phyloP scores from a whole-genome alignment of 2,329 filamentous ascomycete genomes.

The Diaporthe humulicola region DNA sequence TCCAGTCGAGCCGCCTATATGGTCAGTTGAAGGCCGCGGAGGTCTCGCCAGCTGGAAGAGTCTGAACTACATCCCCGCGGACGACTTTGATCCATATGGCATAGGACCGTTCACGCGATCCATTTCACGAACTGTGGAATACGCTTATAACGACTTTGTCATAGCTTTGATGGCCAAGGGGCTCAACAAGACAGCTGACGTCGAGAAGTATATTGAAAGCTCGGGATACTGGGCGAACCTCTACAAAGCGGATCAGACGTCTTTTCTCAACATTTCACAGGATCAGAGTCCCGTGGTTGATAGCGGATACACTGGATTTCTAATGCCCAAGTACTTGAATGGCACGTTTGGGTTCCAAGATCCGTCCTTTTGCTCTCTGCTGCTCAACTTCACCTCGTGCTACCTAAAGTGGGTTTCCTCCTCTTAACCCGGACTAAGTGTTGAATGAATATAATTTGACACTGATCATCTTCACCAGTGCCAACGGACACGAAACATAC shows the following conservation, averaged over 20 bases:
- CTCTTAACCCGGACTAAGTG: too few relatives aligned
- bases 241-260: slow-evolving; percentile 69
- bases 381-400: slow-evolving; percentile 54
- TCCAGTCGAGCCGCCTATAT: slow-evolving; percentile 71
- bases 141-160: slow-evolving; percentile 80
- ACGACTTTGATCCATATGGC: slow-evolving; percentile 72
- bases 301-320: slow-evolving; percentile 75
- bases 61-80: slow-evolving; percentile 75
- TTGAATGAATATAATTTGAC: not conserved
- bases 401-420: slow-evolving; percentile 38
- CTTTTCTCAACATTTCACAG: slow-evolving; percentile 49
- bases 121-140: slow-evolving; percentile 79
- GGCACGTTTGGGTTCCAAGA: slow-evolving; percentile 76
- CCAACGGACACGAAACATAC: slow-evolving; percentile 73
- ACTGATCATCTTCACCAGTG: not conserved
- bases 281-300: slow-evolving; percentile 49
- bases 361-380: slow-evolving; percentile 70
- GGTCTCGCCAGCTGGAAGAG: slow-evolving; percentile 78
- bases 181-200: slow-evolving; percentile 66
- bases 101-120: slow-evolving; percentile 75
- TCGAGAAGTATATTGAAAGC: slow-evolving; percentile 67
- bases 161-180: slow-evolving; percentile 70
- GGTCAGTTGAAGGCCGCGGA: slow-evolving; percentile 76
- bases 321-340: slow-evolving; percentile 75
- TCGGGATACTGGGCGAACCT: slow-evolving; percentile 76